A percentile compares a stretch with the other conserved stretches of the same genome.
Evolutionary conservation across 1,139 yeast species (phyloP).

Genomic region (Williopsis jadinii): DNA sequence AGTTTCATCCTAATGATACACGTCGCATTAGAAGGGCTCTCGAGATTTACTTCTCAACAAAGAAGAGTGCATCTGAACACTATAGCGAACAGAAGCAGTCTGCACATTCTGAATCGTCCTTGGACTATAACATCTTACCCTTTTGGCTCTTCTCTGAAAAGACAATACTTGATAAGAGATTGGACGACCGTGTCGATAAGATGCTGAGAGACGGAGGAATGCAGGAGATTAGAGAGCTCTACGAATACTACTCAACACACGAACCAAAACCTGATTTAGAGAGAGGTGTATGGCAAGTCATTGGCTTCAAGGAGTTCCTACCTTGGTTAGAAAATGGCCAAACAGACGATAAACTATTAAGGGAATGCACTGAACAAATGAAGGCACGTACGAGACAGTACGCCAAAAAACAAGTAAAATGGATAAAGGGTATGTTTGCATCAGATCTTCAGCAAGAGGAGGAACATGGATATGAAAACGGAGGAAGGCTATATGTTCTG

Average conservation of each 20-base stretch:
- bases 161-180: conserved; percentile 47
- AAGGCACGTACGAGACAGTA: conserved; percentile 79
- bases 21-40: conserved; percentile 74
- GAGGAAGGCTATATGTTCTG: conserved; percentile 59
- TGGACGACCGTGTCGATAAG: conserved; percentile 74
- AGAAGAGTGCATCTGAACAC: conserved; percentile 60
- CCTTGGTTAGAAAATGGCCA: conserved; percentile 54
- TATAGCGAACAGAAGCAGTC: conserved; percentile 52
- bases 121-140: conserved; percentile 61
- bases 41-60: conserved; percentile 68
- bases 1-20: conserved; percentile 88
- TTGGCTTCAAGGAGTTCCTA: conserved; percentile 89
- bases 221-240: conserved; percentile 59
- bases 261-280: conserved; percentile 44
- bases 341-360: conserved; percentile 25
- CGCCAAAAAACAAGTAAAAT: conserved; percentile 85
- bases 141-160: conserved; percentile 84
- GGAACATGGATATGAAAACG: conserved; percentile 42
- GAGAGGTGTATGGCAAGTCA: conserved; percentile 88
- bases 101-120: conserved; percentile 38
- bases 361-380: conserved; percentile 63
- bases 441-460: conserved; percentile 52
- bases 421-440: conserved; percentile 72
- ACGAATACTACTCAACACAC: conserved; percentile 30
- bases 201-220: conserved; percentile 72